Evolutionary conservation across 352 stramenopile species (phyloP).

Genomic region (Phytopythium boreale): DNA sequence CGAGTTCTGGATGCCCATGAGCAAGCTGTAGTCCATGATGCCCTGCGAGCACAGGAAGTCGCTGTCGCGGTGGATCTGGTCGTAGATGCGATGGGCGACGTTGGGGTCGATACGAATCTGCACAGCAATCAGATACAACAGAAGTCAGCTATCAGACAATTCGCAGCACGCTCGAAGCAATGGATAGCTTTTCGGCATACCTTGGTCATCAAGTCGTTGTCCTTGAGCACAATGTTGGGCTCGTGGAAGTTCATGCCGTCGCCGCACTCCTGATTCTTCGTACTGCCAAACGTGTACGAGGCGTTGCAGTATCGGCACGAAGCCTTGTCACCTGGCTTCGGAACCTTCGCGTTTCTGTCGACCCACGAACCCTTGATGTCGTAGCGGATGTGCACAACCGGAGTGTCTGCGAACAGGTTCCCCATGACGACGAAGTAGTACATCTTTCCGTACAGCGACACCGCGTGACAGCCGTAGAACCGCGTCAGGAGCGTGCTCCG

Average conservation of each 20-base stretch:
- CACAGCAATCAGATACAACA: neutral
- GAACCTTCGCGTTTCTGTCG: slow-evolving; percentile 82
- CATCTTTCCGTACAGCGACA: slow-evolving; percentile 88
- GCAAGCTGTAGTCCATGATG: slow-evolving; percentile 92
- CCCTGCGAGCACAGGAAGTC: slow-evolving; percentile 87
- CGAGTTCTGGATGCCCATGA: slow-evolving; percentile 89
- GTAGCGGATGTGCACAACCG: slow-evolving; percentile 87
- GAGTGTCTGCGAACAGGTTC: slow-evolving; percentile 87
- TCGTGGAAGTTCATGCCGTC: slow-evolving; percentile 88
- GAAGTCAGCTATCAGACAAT: neutral
- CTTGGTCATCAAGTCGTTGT: slow-evolving; percentile 90
- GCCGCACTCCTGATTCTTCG: slow-evolving; percentile 80
- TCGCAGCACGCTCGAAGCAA: neutral
- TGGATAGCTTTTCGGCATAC: slow-evolving; percentile 11
- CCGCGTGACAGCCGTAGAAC: slow-evolving; percentile 88
- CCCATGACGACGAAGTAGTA: slow-evolving; percentile 94
- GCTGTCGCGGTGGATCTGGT: slow-evolving; percentile 87
- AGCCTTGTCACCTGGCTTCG: slow-evolving; percentile 72
- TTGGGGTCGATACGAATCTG: slow-evolving; percentile 77
- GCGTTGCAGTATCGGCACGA: slow-evolving; percentile 86
- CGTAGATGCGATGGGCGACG: slow-evolving; percentile 81
- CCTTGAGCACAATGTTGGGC: slow-evolving; percentile 86
- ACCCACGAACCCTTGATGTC: slow-evolving; percentile 92
- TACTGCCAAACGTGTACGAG: slow-evolving; percentile 86
- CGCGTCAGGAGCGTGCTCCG: slow-evolving; percentile 82